phyloP scores from a whole-genome alignment of 2,329 filamentous ascomycete genomes.

The Venturia aucupariae region DNA sequence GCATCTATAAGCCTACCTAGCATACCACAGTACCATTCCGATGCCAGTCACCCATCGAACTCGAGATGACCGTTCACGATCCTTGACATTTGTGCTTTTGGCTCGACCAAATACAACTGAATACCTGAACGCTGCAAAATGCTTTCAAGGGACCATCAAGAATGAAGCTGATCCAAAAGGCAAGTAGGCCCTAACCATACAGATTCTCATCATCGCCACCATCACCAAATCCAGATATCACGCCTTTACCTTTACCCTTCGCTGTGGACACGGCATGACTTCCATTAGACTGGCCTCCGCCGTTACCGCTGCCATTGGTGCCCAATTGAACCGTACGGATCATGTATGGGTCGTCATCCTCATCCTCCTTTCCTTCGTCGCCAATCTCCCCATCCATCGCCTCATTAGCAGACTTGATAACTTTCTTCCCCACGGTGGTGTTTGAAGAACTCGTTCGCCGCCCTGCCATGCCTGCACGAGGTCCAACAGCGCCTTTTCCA shows the following conservation, averaged over 20 bases:
- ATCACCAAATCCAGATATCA: conserved; percentile 30
- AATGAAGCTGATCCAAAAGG: background rate
- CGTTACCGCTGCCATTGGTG: conserved; percentile 20
- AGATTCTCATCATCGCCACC: conserved; percentile 33
- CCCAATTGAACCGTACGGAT: conserved; percentile 18
- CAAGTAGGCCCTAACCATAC: conserved; percentile 24
- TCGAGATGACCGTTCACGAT: background rate
- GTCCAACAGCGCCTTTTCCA: conserved; percentile 14
- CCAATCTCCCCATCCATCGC: conserved; percentile 25
- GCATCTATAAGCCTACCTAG: no score
- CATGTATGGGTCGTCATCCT: conserved; percentile 13
- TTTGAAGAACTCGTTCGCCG: background rate
- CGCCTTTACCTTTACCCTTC: conserved; percentile 27
- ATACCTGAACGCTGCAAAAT: background rate
- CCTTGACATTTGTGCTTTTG: background rate
- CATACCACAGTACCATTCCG: no score
- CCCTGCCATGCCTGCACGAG: background rate
- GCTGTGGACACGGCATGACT: conserved; percentile 20
- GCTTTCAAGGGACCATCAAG: background rate
- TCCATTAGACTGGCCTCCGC: conserved; percentile 17
- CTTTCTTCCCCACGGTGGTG: background rate
- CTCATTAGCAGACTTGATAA: conserved; percentile 21
- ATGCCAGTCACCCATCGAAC: no score
- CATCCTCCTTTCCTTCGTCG: conserved; percentile 21
- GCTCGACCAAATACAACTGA: background rate